phyloP scores from a whole-genome alignment of 2,329 filamentous ascomycete genomes.

The Calonectria pauciramosa region DNA sequence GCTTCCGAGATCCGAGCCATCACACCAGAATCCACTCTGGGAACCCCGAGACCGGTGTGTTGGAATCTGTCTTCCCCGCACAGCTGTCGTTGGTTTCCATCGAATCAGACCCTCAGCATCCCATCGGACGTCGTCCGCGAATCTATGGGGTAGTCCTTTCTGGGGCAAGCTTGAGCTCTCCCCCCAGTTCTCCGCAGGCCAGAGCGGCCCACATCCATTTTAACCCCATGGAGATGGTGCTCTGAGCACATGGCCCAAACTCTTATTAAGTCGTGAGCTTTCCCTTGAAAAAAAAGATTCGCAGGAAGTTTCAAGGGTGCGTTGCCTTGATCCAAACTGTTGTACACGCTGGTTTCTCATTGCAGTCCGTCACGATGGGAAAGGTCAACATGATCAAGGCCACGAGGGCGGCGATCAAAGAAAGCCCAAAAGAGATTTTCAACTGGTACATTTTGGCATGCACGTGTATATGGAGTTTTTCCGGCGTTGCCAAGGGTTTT shows the following conservation, averaged over 20 bases:
- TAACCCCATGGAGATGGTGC: neutral
- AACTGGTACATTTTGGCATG: conserved; percentile 46
- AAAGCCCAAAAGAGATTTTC: conserved; percentile 46
- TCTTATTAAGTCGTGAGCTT: neutral
- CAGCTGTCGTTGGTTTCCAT: too few species aligned
- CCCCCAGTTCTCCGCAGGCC: neutral
- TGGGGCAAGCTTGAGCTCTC: neutral
- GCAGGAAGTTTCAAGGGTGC: neutral
- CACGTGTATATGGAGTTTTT: conserved; percentile 46
- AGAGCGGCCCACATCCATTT: neutral
- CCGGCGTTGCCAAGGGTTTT: conserved; percentile 48
- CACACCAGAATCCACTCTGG: neutral
- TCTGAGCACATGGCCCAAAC: neutral
- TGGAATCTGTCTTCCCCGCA: neutral
- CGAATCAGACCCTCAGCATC: neutral
- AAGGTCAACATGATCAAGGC: conserved; percentile 43
- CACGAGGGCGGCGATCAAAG: conserved; percentile 43
- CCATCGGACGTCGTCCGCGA: neutral
- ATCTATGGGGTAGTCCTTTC: neutral
- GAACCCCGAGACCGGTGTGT: neutral
- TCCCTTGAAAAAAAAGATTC: neutral
- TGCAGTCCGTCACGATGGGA: conserved; percentile 26
- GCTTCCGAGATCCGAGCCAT: neutral
- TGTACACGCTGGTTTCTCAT: neutral
- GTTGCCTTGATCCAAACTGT: neutral